A percentile compares a stretch with the other conserved stretches of the same genome.
Conservation (phyloP, 495 filamentous ascomycete species). For the Tuber brumale region DNA sequence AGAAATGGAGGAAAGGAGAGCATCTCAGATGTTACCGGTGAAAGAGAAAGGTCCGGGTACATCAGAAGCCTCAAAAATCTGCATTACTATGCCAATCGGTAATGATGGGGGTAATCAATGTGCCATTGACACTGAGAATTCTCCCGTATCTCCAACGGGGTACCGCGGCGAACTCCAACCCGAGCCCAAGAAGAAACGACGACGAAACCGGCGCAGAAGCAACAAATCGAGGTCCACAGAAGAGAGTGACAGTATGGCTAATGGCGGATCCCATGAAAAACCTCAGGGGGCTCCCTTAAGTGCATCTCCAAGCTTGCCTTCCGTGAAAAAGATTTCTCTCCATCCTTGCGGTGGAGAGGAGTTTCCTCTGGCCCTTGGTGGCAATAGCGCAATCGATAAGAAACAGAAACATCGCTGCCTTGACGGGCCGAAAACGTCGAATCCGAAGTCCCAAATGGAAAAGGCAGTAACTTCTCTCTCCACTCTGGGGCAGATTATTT, state of each 20-base stretch:
- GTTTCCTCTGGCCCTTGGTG: slow-evolving; percentile 10
- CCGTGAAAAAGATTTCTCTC: slow-evolving; percentile 26
- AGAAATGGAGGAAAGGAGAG: slow-evolving; percentile 18
- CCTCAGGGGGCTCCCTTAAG: not conserved
- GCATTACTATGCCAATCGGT: not conserved
- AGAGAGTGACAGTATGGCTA: slow-evolving; percentile 24
- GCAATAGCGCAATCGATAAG: slow-evolving; percentile 18
- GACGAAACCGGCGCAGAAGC: slow-evolving; percentile 34
- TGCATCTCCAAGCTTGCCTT: slow-evolving; percentile 14
- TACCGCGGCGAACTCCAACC: slow-evolving; percentile 15
- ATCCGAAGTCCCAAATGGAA: not conserved
- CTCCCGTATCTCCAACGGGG: slow-evolving; percentile 16
- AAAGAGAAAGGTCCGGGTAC: not conserved
- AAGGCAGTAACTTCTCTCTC: not conserved
- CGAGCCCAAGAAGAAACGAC: slow-evolving; percentile 32
- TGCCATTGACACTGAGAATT: slow-evolving; percentile 15
- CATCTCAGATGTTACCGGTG: not conserved
- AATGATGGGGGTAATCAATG: slow-evolving; percentile 2
- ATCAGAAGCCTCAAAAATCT: slow-evolving; percentile 7
- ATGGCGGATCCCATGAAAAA: slow-evolving; percentile 17
- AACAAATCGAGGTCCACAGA: slow-evolving; percentile 29
- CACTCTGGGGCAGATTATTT: not conserved
- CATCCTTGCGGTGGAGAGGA: slow-evolving; percentile 16
- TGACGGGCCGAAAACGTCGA: not conserved
- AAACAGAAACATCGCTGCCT: slow-evolving; percentile 30